phyloP scores from a whole-genome alignment of 345 rosid species.

The Garcia nutans region DNA sequence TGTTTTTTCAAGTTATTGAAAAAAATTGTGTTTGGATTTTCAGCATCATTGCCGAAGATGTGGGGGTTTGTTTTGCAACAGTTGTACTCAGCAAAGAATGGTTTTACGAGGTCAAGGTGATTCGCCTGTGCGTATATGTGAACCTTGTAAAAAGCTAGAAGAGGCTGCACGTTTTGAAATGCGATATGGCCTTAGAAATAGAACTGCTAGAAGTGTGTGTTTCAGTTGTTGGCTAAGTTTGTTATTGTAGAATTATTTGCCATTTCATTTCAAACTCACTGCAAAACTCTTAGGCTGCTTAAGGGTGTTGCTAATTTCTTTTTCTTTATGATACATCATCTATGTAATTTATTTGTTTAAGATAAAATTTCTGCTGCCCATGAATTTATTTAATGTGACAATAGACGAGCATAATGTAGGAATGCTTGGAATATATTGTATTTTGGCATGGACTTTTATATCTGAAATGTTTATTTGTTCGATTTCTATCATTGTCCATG shows the following conservation, averaged over 20 bases:
- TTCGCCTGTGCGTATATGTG: slow-evolving; percentile 84
- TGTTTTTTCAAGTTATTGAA: not conserved
- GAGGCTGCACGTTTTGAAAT: slow-evolving; percentile 91
- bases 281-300: not conserved
- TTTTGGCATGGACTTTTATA: not conserved
- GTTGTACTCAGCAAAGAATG: slow-evolving; percentile 79
- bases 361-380: not conserved
- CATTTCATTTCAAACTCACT: not conserved
- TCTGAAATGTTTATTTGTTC: not conserved
- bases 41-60: slow-evolving; percentile 98
- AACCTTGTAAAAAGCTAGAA: slow-evolving; percentile 84
- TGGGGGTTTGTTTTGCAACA: slow-evolving; percentile 86
- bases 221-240: not conserved
- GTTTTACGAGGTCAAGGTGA: slow-evolving; percentile 87
- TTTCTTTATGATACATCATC: not conserved
- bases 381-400: slow-evolving; percentile 2
- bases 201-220: slow-evolving; percentile 54
- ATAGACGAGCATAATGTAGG: not conserved
- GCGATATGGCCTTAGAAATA: slow-evolving; percentile 61
- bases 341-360: not conserved
- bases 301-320: not conserved
- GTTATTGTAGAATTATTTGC: not conserved
- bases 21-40: slow-evolving; percentile 12
- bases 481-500: not conserved
- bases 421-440: not conserved